Percentiles rank a stretch among this genome's conserved stretches.
phyloP scores from a whole-genome alignment of 2,329 filamentous ascomycete genomes.

The Pseudogymnoascus sp. region DNA sequence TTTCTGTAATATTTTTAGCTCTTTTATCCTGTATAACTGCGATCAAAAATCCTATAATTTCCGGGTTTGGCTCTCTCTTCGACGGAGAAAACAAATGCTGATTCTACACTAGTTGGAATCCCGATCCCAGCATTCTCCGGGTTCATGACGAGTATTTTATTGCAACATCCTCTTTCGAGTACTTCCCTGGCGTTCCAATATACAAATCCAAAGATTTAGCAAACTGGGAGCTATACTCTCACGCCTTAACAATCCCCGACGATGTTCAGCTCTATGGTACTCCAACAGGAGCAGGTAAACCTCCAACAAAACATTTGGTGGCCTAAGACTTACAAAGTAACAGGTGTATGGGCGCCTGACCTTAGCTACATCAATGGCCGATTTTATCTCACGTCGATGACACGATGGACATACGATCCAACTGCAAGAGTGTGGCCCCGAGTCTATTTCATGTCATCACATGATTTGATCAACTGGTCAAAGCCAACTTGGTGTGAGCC shows the following conservation, averaged over 20 bases:
- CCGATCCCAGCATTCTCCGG: slow-evolving; percentile 44
- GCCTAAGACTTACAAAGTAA: neutral
- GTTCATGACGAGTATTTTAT: slow-evolving; percentile 44
- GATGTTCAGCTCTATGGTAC: slow-evolving; percentile 14
- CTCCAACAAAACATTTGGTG: neutral
- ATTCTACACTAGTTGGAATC: slow-evolving; percentile 36
- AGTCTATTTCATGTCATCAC: slow-evolving; percentile 16
- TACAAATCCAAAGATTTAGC: slow-evolving; percentile 42
- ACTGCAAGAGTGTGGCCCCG: slow-evolving; percentile 16
- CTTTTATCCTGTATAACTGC: neutral
- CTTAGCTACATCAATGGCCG: slow-evolving; percentile 11
- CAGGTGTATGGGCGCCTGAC: slow-evolving; percentile 13
- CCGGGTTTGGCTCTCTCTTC: neutral
- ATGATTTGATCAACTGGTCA: slow-evolving; percentile 12
- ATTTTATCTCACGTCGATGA: slow-evolving; percentile 14
- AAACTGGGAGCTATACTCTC: slow-evolving; percentile 31
- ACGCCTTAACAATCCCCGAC: slow-evolving; percentile 13
- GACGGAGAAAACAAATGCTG: neutral
- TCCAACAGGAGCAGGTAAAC: slow-evolving; percentile 12
- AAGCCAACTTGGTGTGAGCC: slow-evolving; percentile 13
- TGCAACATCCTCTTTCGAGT: slow-evolving; percentile 47
- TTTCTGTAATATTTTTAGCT: neutral
- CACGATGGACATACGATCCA: slow-evolving; percentile 17
- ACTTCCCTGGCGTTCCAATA: slow-evolving; percentile 44
- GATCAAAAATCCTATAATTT: neutral